These are phyloP conservation scores for Ganoderma lucidum DNA, from an alignment of 1,284 basidiomycete species.

Conservation along the genomic window DNA sequence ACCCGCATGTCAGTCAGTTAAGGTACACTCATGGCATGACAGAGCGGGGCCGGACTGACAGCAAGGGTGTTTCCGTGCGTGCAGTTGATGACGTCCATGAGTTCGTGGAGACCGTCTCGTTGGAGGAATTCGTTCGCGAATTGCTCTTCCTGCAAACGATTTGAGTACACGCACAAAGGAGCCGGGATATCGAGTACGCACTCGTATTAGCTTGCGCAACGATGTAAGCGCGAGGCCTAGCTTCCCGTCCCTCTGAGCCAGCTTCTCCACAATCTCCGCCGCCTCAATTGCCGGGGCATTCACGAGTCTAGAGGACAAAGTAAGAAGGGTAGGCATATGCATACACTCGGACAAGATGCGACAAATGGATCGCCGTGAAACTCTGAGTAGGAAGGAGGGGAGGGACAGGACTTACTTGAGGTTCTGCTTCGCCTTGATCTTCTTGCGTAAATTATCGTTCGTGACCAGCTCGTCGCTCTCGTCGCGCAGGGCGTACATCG, in stretches of 20 bases:
- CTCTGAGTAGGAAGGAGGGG: conserved; percentile 2
- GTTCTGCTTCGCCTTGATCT: conserved; percentile 81
- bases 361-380: neutral
- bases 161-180: neutral
- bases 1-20: neutral
- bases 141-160: conserved; percentile 74
- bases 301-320: conserved; percentile 63
- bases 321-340: conserved; percentile 18
- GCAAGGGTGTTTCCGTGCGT: conserved; percentile 88
- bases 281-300: conserved; percentile 87
- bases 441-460: conserved; percentile 85
- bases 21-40: neutral
- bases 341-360: neutral
- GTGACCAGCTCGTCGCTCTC: conserved; percentile 92
- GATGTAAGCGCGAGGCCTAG: conserved; percentile 79
- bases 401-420: conserved; percentile 71
- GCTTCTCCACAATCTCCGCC: conserved; percentile 79
- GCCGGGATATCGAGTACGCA: conserved; percentile 37
- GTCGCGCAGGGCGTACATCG: conserved; percentile 87
- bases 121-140: conserved; percentile 89
- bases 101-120: conserved; percentile 76
- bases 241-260: conserved; percentile 69
- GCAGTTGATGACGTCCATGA: conserved; percentile 77
- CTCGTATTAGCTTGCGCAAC: conserved; percentile 85
- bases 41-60: conserved; percentile 50